Conservation (phyloP, 2,329 filamentous ascomycete genomes). For the Talaromyces atroroseus region DNA sequence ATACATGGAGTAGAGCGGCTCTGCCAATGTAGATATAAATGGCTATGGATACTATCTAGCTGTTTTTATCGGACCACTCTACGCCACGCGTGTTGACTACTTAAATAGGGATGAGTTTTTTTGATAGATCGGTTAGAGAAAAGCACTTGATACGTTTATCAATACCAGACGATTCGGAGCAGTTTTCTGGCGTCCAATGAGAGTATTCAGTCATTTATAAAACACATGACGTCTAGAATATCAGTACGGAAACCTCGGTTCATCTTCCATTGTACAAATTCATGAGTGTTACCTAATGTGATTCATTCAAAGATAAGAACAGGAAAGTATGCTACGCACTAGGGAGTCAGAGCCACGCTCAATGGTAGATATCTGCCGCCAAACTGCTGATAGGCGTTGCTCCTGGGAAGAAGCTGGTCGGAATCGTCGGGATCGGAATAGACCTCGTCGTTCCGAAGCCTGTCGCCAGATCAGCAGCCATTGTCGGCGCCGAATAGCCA, state of each 20-base stretch:
- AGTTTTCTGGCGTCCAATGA: neutral
- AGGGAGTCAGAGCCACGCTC: neutral
- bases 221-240: too few relatives aligned
- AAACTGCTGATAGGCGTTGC: slow-evolving; percentile 23
- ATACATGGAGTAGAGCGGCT: neutral
- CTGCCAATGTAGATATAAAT: neutral
- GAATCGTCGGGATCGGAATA: slow-evolving; percentile 26
- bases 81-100: too few relatives aligned
- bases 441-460: slow-evolving; percentile 21
- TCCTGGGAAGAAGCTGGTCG: slow-evolving; percentile 29
- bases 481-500: slow-evolving; percentile 24
- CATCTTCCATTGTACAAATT: neutral
- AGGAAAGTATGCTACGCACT: neutral
- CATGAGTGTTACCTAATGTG: neutral
- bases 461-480: slow-evolving; percentile 21
- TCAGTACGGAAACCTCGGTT: neutral
- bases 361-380: neutral
- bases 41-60: neutral
- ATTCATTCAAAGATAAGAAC: neutral
- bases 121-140: neutral
- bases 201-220: too few relatives aligned
- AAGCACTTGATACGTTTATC: neutral
- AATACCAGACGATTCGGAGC: too few relatives aligned
- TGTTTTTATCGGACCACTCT: neutral
- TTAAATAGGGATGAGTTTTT: too few relatives aligned